Percentiles rank a stretch among this genome's conserved stretches.
Evolutionary conservation across 2,329 filamentous ascomycete genomes (phyloP).

Genomic region (Botrytis fabae): DNA sequence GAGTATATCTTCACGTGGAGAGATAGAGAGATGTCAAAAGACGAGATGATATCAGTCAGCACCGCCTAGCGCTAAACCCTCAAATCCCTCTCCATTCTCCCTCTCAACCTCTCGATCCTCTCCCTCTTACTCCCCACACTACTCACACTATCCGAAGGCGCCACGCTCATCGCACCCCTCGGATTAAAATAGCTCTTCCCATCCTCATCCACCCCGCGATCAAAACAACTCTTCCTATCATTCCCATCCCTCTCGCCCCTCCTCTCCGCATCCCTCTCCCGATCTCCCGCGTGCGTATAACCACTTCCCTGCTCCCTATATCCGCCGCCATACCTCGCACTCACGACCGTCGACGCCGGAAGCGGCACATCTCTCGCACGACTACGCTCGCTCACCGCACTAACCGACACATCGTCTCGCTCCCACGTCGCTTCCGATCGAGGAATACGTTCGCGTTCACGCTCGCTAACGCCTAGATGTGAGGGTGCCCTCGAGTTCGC

Average conservation of each 20-base stretch:
- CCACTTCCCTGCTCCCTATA: conserved; percentile 8
- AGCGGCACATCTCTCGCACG: conserved; percentile 28
- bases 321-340: conserved; percentile 17
- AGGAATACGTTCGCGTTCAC: conserved; percentile 4
- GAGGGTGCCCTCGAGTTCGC: background rate
- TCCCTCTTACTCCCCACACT: conserved; percentile 51
- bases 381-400: background rate
- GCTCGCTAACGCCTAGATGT: too few species aligned
- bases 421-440: conserved; percentile 20
- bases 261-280: conserved; percentile 19
- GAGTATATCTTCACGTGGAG: background rate
- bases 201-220: conserved; percentile 7
- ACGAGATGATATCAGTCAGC: background rate
- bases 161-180: conserved; percentile 55
- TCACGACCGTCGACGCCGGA: conserved; percentile 17
- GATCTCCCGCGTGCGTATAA: conserved; percentile 1
- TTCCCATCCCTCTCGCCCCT: conserved; percentile 44
- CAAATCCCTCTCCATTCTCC: conserved; percentile 23
- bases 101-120: conserved; percentile 30
- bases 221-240: conserved; percentile 24
- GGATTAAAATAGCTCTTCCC: conserved; percentile 21
- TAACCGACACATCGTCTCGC: conserved; percentile 1
- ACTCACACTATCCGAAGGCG: conserved; percentile 62
- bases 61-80: background rate
- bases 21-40: background rate